phyloP scores from a whole-genome alignment of 2,329 filamentous ascomycete species.

The Mariannaea elegans region DNA sequence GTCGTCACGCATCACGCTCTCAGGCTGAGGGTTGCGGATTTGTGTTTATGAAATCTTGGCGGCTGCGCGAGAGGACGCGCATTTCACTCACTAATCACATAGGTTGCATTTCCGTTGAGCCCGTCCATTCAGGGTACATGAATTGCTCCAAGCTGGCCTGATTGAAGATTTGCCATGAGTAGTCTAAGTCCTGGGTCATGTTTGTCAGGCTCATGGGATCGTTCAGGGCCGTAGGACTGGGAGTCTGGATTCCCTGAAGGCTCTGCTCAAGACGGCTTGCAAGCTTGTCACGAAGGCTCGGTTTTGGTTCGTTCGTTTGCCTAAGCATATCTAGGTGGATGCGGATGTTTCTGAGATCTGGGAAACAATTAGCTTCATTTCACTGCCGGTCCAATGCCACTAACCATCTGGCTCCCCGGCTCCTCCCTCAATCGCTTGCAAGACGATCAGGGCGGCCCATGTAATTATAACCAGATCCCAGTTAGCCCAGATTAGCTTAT shows the following conservation, averaged over 20 bases:
- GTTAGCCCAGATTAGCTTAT: slow-evolving; percentile 13
- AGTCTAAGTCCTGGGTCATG: slow-evolving; percentile 5
- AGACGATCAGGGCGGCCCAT: slow-evolving; percentile 13
- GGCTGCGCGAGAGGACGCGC: no score
- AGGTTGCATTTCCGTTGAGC: neutral
- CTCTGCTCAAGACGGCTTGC: slow-evolving; percentile 17
- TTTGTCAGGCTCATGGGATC: neutral
- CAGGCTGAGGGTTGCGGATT: no score
- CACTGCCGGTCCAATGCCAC: no score
- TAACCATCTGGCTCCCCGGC: slow-evolving; percentile 3
- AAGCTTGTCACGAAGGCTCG: slow-evolving; percentile 4
- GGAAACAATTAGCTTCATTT: no score
- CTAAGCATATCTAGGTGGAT: slow-evolving; percentile 18
- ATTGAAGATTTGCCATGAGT: slow-evolving; percentile 21
- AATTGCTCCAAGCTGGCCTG: slow-evolving; percentile 17
- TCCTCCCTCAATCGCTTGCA: slow-evolving; percentile 13
- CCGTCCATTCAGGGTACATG: neutral
- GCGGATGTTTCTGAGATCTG: slow-evolving; percentile 14
- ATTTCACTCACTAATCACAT: neutral
- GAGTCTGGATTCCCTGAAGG: slow-evolving; percentile 12
- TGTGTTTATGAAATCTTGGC: no score
- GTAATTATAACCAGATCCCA: slow-evolving; percentile 17
- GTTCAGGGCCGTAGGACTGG: neutral
- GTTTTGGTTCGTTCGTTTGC: slow-evolving; percentile 1
- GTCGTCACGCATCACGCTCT: slow-evolving; percentile 3